Evolutionary conservation across 306 rosid species (phyloP).

Genomic region (Dalbergia cochinchinensis): DNA sequence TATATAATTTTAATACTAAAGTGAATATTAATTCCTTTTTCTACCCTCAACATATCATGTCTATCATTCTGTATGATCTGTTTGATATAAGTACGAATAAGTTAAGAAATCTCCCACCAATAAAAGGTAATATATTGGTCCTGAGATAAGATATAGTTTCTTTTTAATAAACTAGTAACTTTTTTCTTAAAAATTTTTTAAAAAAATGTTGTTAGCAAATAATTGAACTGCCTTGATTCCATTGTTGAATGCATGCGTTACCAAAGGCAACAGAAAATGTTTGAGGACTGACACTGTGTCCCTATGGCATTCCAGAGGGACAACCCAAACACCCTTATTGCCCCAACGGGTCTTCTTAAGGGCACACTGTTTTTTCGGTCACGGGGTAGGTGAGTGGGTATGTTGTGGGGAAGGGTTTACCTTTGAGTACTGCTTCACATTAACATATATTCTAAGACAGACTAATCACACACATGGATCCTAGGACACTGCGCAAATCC

Average conservation of each 20-base stretch:
- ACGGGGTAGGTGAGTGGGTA: not conserved
- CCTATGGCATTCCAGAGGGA: conserved; percentile 11
- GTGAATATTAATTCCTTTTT: no score
- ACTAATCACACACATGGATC: conserved; percentile 16
- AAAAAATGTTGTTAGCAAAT: not conserved
- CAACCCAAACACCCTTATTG: conserved; percentile 26
- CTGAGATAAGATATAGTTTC: not conserved
- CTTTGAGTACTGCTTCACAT: not conserved
- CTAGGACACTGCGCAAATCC: conserved; percentile 33
- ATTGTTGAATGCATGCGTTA: conserved; percentile 10
- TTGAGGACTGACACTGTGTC: not conserved
- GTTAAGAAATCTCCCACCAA: no score
- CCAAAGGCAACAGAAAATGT: not conserved
- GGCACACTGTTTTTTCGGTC: conserved; percentile 15
- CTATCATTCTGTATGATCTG: not conserved
- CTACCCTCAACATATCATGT: no score
- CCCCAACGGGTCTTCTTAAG: conserved; percentile 18
- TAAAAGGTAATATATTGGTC: not conserved
- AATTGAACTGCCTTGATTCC: not conserved
- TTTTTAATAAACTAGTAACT: not conserved
- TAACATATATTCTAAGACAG: not conserved
- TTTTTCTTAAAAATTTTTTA: no score
- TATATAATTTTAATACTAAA: no score
- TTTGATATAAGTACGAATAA: no score
- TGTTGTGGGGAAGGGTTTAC: not conserved